Evolutionary conservation across 805 yeast genomes (phyloP).

Genomic region (Lipomyces sp.): DNA sequence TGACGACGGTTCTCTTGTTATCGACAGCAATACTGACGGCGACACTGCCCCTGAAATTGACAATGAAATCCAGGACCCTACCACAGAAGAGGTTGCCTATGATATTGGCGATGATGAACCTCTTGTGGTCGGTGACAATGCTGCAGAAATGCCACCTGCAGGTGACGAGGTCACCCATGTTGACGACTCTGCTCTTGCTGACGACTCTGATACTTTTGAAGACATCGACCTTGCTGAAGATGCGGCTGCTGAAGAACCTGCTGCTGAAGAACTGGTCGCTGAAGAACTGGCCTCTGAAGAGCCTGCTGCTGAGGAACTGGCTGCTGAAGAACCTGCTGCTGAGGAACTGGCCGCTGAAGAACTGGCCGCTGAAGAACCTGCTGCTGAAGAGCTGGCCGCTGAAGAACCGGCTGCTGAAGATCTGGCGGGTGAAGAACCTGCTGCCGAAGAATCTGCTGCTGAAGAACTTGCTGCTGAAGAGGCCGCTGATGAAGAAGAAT

Average conservation of each 20-base stretch:
- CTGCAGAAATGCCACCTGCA: conserved; percentile 2
- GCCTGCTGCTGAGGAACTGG: conserved; percentile 4
- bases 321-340: conserved; percentile 10
- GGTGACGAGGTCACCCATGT: conserved; percentile 36
- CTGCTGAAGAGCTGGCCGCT: background rate
- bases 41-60: background rate
- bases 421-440: background rate
- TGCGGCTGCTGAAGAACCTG: background rate
- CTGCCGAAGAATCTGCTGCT: conserved; percentile 5
- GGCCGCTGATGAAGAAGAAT: background rate
- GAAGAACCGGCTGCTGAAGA: background rate
- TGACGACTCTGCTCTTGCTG: conserved; percentile 8
- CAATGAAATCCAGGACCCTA: conserved; percentile 11
- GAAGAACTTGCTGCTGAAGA: background rate
- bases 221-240: background rate
- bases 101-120: background rate
- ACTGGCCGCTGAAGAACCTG: background rate
- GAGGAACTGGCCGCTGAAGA: conserved; percentile 14
- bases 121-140: background rate
- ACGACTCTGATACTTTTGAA: conserved; percentile 15
- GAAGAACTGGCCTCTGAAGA: conserved; percentile 14
- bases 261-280: background rate
- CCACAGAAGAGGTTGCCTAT: background rate
- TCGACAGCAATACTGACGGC: conserved; percentile 3
- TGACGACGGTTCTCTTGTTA: conserved; percentile 1